Percentiles rank a stretch among this genome's conserved stretches.
These are phyloP conservation scores for Didymella pinodella DNA, from an alignment of 2,329 filamentous ascomycete species.

Conservation along the genomic window DNA sequence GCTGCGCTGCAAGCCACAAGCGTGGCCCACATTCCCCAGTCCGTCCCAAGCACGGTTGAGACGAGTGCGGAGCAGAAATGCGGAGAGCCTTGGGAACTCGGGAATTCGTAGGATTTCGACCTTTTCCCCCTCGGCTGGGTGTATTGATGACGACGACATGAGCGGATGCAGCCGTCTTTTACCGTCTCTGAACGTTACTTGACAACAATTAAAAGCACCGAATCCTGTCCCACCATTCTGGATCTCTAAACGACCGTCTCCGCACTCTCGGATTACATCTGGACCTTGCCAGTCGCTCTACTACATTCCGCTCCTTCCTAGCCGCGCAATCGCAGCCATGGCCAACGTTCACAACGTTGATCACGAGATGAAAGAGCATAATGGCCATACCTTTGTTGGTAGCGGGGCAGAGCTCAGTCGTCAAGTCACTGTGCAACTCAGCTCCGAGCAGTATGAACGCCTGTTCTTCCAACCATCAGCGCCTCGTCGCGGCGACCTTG, in stretches of 20 bases:
- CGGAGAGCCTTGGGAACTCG: constrained; percentile 21
- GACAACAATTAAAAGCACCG: constrained; percentile 3
- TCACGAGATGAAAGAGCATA: constrained; percentile 30
- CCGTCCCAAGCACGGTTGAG: neutral
- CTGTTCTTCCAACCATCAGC: constrained; percentile 37
- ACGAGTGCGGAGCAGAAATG: constrained; percentile 6
- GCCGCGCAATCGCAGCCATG: constrained; percentile 12
- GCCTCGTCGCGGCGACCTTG: constrained; percentile 30
- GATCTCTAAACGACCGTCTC: neutral
- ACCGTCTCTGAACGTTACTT: neutral
- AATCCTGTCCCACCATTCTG: neutral
- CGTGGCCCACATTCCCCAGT: neutral
- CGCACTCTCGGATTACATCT: neutral
- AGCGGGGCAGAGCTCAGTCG: constrained; percentile 26
- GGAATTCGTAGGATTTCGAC: constrained; percentile 1
- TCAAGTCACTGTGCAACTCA: constrained; percentile 31
- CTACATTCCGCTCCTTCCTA: neutral
- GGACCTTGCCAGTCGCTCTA: neutral
- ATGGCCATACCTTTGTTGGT: constrained; percentile 13
- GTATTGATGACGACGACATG: constrained; percentile 16
- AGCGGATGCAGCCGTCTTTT: neutral
- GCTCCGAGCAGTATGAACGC: constrained; percentile 34
- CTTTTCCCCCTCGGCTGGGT: constrained; percentile 14
- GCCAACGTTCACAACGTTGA: constrained; percentile 25
- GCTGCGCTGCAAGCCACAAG: neutral